phyloP scores from a whole-genome alignment of 495 filamentous ascomycete genomes.

The Aspergillus ellipticus region DNA sequence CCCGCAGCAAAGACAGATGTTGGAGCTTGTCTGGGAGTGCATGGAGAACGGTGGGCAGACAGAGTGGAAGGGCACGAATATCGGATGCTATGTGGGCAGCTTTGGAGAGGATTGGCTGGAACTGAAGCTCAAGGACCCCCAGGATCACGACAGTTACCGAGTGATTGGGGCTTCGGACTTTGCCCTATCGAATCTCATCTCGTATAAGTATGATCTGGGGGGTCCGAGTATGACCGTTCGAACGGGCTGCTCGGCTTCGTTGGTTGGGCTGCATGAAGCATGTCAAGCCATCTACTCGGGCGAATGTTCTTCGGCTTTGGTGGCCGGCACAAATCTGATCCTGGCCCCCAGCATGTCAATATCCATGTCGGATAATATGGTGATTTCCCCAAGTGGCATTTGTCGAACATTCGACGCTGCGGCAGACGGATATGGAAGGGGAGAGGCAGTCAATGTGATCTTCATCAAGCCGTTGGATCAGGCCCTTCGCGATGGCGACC shows the following conservation, averaged over 20 bases:
- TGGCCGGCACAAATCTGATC: slow-evolving; percentile 39
- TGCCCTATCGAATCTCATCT: slow-evolving; percentile 26
- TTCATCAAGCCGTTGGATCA: slow-evolving; percentile 31
- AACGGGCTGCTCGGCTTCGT: slow-evolving; percentile 32
- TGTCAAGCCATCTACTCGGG: slow-evolving; percentile 25
- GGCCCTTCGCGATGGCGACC: slow-evolving; percentile 34
- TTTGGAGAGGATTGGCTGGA: slow-evolving; percentile 8
- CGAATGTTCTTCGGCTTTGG: slow-evolving; percentile 35
- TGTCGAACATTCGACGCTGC: slow-evolving; percentile 59
- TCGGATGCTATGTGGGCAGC: slow-evolving; percentile 45
- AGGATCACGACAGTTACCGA: slow-evolving; percentile 8
- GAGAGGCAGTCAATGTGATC: slow-evolving; percentile 46
- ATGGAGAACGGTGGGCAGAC: slow-evolving; percentile 15
- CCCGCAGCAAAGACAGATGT: slow-evolving; percentile 24
- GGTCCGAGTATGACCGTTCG: slow-evolving; percentile 27
- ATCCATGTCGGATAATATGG: slow-evolving; percentile 22
- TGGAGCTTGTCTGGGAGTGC: slow-evolving; percentile 26
- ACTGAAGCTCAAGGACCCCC: background rate
- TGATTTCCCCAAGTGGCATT: slow-evolving; percentile 23
- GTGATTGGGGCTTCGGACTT: slow-evolving; percentile 26
- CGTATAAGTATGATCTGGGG: slow-evolving; percentile 27
- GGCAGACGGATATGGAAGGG: slow-evolving; percentile 64
- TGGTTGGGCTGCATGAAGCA: slow-evolving; percentile 29
- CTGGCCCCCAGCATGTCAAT: slow-evolving; percentile 26
- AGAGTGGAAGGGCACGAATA: slow-evolving; percentile 5